Evolutionary conservation across 257 asterid species (phyloP), one percentile per base, ranked within the genome.

Genomic region (Linaria vulgaris): DNA sequence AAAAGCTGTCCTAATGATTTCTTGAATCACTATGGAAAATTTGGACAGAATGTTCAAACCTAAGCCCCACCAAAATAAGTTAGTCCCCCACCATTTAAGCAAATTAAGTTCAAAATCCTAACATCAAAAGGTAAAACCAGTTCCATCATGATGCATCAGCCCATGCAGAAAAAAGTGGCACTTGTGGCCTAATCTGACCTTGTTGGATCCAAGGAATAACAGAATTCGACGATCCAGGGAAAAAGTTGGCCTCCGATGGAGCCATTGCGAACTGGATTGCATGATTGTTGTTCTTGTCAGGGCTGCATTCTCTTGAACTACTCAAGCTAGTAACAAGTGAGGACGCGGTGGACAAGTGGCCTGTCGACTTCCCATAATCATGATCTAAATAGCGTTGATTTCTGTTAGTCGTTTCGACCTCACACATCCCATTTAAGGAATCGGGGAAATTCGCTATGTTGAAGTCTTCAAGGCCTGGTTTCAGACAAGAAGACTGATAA

Each of bases 81-180:
- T 69, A 77, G 8, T 50, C 74, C n/a, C n/a, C n/a, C 73, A 66
- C 60, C 41, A 46, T 59, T 63, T 49, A 24, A 54, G 71, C 69
- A 50, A n/a, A 56, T 51, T 66, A 56, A 54, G 61, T 56, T 55
- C 25, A 21, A 64, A 64, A 45, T 38, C 70, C 59, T 43, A n/a
- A 72, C 61, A 20, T 2, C 34, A 27, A 6, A 57, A 50, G 22
- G 51, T 24, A 46, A 56, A 55, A 21, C 46, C 1, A 17, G 16
- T 44, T 50, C 56, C 5, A 71, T 56, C 67, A 87, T 46, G 84
- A 83, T 17, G 90, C 76, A 79, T 92, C 97, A 17, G 92, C 66
- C 98, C 98, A 88, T n/a, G 94, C 86, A 16, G 98, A 81, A 59
- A 85, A 92, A 24, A 87, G 82, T 8, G 98, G 96, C 61, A 77